Evolutionary conservation across 768 basidiomycete genomes (phyloP).

Genomic region (Clavulina sp.): DNA sequence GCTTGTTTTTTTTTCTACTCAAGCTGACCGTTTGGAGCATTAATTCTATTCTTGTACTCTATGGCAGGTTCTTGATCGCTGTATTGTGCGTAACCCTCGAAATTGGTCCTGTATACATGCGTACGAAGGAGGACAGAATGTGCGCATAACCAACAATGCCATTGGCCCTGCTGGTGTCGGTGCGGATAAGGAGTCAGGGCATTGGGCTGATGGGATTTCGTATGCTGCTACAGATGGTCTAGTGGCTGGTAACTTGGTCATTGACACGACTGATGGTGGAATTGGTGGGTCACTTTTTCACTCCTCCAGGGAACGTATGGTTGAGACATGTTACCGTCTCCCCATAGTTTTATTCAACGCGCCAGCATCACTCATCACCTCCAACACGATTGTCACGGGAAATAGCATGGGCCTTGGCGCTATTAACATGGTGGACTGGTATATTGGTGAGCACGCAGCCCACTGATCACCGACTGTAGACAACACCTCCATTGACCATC

Average conservation of each 20-base stretch:
- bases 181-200: slow-evolving; percentile 5
- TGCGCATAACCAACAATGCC: slow-evolving; percentile 10
- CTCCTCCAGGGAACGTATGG: background rate
- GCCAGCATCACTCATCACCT: slow-evolving; percentile 13
- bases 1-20: background rate
- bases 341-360: slow-evolving; percentile 13
- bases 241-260: slow-evolving; percentile 13
- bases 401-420: slow-evolving; percentile 13
- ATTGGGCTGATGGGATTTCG: slow-evolving; percentile 15
- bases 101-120: slow-evolving; percentile 15
- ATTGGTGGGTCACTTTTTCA: slow-evolving; percentile 9
- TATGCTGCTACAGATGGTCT: slow-evolving; percentile 13
- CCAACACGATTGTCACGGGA: slow-evolving; percentile 13
- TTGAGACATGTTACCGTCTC: background rate
- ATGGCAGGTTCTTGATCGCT: slow-evolving; percentile 13
- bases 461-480: background rate
- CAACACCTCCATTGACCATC: background rate
- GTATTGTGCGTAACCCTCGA: slow-evolving; percentile 13
- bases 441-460: slow-evolving; percentile 8
- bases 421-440: slow-evolving; percentile 16
- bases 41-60: no score
- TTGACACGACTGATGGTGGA: slow-evolving; percentile 14
- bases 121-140: slow-evolving; percentile 13
- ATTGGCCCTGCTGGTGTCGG: slow-evolving; percentile 14
- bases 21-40: no score